Evolutionary conservation across 805 yeast species (phyloP).

Genomic region (Saturnispora silvae): DNA sequence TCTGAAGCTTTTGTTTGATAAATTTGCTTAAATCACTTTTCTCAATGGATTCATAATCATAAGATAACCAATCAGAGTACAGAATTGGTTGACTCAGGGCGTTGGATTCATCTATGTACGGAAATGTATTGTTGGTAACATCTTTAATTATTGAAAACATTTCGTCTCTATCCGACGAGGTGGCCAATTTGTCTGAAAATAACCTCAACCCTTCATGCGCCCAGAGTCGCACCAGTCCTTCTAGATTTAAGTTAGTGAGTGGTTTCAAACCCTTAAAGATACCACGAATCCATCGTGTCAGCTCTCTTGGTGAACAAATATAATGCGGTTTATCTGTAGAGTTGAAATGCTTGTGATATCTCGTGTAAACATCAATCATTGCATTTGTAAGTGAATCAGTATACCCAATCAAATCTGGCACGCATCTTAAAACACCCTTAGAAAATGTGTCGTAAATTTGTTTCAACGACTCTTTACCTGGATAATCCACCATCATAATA

Average conservation of each 20-base stretch:
- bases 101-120: slow-evolving; percentile 28
- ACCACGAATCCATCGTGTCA: slow-evolving; percentile 83
- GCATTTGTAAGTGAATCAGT: slow-evolving; percentile 43
- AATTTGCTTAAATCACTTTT: slow-evolving; percentile 40
- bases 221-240: slow-evolving; percentile 53
- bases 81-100: slow-evolving; percentile 44
- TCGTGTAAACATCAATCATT: slow-evolving; percentile 52
- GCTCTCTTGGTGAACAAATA: slow-evolving; percentile 79
- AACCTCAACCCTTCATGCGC: slow-evolving; percentile 72
- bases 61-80: slow-evolving; percentile 67
- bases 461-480: slow-evolving; percentile 47
- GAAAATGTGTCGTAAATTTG: slow-evolving; percentile 60
- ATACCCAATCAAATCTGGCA: slow-evolving; percentile 52
- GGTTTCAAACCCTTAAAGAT: slow-evolving; percentile 31
- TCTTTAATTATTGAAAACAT: slow-evolving; percentile 31
- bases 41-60: slow-evolving; percentile 47
- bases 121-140: slow-evolving; percentile 33
- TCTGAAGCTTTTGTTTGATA: slow-evolving; percentile 49
- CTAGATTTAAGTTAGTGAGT: slow-evolving; percentile 24
- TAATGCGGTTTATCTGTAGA: slow-evolving; percentile 42
- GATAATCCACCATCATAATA: slow-evolving; percentile 69
- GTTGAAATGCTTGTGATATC: slow-evolving; percentile 33
- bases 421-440: slow-evolving; percentile 43
- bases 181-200: slow-evolving; percentile 62
- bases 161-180: slow-evolving; percentile 36